Percentiles rank a stretch among this genome's conserved stretches.
Conservation (phyloP, 768 basidiomycete genomes). For the Mycena indigotica region DNA sequence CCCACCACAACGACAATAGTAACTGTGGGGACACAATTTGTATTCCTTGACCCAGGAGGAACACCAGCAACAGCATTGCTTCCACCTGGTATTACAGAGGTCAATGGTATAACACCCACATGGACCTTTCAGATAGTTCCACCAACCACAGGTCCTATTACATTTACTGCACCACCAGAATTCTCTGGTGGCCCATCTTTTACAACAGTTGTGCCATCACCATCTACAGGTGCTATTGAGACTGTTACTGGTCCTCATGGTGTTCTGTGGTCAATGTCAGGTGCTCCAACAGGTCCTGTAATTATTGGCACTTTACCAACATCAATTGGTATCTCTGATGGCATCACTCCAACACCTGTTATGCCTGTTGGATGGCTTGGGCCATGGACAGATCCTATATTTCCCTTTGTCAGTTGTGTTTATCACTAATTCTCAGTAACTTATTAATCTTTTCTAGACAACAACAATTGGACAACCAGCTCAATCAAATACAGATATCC, state of each 20-base stretch:
- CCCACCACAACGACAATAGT: not conserved
- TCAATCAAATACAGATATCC: not conserved
- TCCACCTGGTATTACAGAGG: not conserved
- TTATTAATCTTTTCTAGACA: not conserved
- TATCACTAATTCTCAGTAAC: not conserved
- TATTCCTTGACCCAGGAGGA: not conserved
- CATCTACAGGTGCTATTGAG: not conserved
- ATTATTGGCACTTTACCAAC: conserved; percentile 3
- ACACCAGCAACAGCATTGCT: not conserved
- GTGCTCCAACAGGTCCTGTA: not conserved
- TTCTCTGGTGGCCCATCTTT: conserved; percentile 2
- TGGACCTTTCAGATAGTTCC: not conserved
- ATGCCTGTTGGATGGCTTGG: conserved; percentile 2
- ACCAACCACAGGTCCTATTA: not conserved
- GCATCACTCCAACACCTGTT: not conserved
- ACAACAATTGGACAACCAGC: conserved; percentile 1
- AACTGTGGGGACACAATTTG: not conserved
- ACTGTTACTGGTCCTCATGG: conserved; percentile 5
- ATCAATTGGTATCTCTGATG: not conserved
- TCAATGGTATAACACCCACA: not conserved
- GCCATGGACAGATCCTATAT: not conserved
- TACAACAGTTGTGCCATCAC: conserved; percentile 3
- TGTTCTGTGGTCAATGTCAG: not conserved
- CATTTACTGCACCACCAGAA: conserved; percentile 10
- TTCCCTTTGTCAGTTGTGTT: not conserved